phyloP scores from a whole-genome alignment of 2,329 filamentous ascomycete species.

The Pezicula radicicola region DNA sequence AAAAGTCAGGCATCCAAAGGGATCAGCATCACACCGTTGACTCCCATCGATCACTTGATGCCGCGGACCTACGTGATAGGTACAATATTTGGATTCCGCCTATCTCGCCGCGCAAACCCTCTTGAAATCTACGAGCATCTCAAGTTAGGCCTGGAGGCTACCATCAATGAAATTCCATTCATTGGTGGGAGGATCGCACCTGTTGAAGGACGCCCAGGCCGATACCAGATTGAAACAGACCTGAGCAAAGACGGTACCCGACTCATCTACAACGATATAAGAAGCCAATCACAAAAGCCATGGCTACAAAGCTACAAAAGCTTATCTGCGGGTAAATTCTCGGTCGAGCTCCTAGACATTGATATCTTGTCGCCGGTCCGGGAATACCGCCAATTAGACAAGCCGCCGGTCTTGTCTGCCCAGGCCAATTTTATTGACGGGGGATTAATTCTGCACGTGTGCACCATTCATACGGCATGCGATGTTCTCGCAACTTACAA shows the following conservation, averaged over 20 bases:
- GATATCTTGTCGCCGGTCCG: background rate
- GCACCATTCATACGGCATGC: background rate
- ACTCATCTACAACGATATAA: background rate
- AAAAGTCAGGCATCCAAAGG: no score
- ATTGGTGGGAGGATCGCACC: background rate
- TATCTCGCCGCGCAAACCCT: background rate
- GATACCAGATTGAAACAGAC: background rate
- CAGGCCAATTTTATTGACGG: background rate
- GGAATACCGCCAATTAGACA: background rate
- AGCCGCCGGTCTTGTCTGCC: background rate
- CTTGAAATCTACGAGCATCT: background rate
- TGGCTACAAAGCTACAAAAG: background rate
- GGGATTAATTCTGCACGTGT: background rate
- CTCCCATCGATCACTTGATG: background rate
- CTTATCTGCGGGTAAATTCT: background rate
- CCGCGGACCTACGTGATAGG: background rate
- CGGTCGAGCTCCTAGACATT: background rate
- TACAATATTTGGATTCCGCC: background rate
- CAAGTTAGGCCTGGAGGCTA: background rate
- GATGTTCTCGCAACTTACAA: background rate
- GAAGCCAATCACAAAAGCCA: background rate
- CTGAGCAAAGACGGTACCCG: background rate
- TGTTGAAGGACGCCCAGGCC: background rate
- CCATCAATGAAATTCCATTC: background rate
- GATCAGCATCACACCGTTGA: background rate